Percentiles rank a stretch among this genome's conserved stretches.
Conservation (phyloP, 23 red algal species). For the Pyropia yezoensis region DNA sequence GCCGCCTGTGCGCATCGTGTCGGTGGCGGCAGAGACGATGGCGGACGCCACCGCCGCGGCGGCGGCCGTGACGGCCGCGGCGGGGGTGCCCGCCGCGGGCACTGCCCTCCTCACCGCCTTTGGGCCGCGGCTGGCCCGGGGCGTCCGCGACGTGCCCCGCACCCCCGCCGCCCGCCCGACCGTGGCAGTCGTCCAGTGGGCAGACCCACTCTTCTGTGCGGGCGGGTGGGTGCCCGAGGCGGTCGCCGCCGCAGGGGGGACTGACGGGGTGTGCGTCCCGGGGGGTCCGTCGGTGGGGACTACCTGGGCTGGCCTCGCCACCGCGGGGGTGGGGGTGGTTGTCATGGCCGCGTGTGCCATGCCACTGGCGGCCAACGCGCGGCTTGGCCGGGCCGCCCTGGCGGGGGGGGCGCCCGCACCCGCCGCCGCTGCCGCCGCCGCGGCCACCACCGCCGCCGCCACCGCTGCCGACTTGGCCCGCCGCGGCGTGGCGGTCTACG, state of each 20-base stretch:
- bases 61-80: neutral
- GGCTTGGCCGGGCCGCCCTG: neutral
- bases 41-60: slow-evolving; percentile 8
- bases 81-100: slow-evolving; percentile 1
- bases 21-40: slow-evolving; percentile 1
- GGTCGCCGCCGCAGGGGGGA: slow-evolving; percentile 15
- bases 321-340: slow-evolving; percentile 15
- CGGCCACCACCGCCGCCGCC: too few relatives aligned
- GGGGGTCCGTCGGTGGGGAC: slow-evolving; percentile 31
- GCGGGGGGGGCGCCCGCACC: too few relatives aligned
- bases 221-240: slow-evolving; percentile 49
- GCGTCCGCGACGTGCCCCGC: too few relatives aligned
- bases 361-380: neutral
- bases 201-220: slow-evolving; percentile 38
- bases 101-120: slow-evolving; percentile 3
- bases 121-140: neutral
- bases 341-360: slow-evolving; percentile 46
- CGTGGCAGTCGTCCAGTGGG: slow-evolving; percentile 54
- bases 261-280: slow-evolving; percentile 5
- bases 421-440: too few relatives aligned
- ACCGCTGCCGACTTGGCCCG: too few relatives aligned
- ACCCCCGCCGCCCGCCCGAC: neutral
- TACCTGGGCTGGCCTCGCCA: neutral
- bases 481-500: too few relatives aligned
- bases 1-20: neutral